Conservation (phyloP, 352 stramenopile genomes). For the Globisporangium okanoganense region DNA sequence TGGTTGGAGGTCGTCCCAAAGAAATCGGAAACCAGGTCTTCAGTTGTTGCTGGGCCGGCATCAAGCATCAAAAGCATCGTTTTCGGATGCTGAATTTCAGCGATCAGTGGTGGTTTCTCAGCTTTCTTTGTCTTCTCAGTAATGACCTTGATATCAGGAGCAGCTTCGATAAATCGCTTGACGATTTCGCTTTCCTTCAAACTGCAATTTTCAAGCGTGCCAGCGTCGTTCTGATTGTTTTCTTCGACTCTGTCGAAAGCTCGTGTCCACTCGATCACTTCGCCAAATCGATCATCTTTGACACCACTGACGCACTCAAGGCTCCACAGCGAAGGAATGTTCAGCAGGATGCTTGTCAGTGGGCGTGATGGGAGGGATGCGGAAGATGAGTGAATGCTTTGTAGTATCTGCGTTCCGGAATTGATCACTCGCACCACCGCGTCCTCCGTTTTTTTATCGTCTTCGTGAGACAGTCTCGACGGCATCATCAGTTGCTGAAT, state of each 20-base stretch:
- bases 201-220: background rate
- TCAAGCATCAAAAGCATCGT: conserved; percentile 5
- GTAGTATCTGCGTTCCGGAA: background rate
- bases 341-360: conserved; percentile 27
- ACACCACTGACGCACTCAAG: background rate
- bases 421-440: conserved; percentile 1
- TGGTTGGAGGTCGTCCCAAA: background rate
- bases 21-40: conserved; percentile 14
- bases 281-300: conserved; percentile 10
- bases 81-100: background rate
- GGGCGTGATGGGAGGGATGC: background rate
- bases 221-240: background rate
- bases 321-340: conserved; percentile 31
- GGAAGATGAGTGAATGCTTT: background rate
- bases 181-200: background rate
- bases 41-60: conserved; percentile 4
- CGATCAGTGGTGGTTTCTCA: background rate
- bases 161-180: background rate
- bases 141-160: background rate
- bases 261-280: conserved; percentile 12
- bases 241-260: background rate
- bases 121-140: background rate
- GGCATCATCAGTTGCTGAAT: conserved; percentile 10
- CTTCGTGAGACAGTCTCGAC: background rate
- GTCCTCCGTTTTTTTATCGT: conserved; percentile 1